phyloP scores from a whole-genome alignment of 345 rosid genomes.

The Boechera stricta region DNA sequence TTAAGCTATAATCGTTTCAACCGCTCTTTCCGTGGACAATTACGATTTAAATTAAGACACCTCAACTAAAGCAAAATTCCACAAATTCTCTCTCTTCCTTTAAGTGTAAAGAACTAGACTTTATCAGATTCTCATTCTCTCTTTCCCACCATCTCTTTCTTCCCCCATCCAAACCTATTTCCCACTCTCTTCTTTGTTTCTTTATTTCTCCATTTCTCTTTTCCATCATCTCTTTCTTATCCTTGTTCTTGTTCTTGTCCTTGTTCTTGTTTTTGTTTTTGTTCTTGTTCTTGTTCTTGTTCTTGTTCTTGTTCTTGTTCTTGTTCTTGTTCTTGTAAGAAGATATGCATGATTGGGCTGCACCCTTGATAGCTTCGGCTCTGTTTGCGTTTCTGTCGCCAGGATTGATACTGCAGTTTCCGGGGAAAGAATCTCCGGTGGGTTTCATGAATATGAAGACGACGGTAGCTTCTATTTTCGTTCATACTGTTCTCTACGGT shows the following conservation, averaged over 20 bases:
- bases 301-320: not conserved
- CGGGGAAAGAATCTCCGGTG: constrained; percentile 68
- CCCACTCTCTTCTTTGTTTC: not conserved
- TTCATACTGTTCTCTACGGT: constrained; percentile 71
- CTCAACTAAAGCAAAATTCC: constrained; percentile 19
- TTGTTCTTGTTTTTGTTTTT: constrained; percentile 4
- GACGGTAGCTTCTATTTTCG: constrained; percentile 70
- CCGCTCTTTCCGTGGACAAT: not conserved
- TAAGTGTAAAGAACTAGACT: constrained; percentile 30
- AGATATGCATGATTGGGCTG: constrained; percentile 88
- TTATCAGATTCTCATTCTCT: constrained; percentile 36
- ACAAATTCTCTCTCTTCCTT: constrained; percentile 37
- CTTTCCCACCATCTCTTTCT: constrained; percentile 10
- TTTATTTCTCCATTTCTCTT: constrained; percentile 3
- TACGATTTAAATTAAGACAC: constrained; percentile 5
- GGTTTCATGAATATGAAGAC: constrained; percentile 92
- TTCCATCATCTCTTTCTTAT: not conserved
- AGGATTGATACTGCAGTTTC: constrained; percentile 73
- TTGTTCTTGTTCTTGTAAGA: constrained; percentile 24
- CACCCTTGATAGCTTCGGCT: constrained; percentile 87
- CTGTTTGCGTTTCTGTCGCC: constrained; percentile 83
- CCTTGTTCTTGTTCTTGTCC: constrained; percentile 1
- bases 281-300: not conserved
- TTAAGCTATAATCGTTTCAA: not conserved
- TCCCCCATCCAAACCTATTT: constrained; percentile 8